Conservation (phyloP, 2,329 filamentous ascomycete genomes). For the Penicillium italicum region DNA sequence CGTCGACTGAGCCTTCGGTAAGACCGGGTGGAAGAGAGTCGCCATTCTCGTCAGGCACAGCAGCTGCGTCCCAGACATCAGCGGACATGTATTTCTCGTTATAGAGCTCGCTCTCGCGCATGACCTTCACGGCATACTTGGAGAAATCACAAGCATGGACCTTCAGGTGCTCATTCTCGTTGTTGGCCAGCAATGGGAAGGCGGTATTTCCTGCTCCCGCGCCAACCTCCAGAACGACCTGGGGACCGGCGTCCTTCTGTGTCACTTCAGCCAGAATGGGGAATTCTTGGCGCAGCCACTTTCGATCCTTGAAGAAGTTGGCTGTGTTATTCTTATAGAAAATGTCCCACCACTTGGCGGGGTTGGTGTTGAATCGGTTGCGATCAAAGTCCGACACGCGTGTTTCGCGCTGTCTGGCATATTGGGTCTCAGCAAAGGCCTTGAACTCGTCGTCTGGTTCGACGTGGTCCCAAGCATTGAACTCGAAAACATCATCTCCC, state of each 20-base stretch:
- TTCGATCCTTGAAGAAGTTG: slow-evolving; percentile 98
- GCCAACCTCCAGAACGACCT: slow-evolving; percentile 80
- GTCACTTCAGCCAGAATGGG: slow-evolving; percentile 78
- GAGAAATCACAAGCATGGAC: slow-evolving; percentile 96
- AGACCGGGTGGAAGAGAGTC: slow-evolving; percentile 68
- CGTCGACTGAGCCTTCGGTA: slow-evolving; percentile 74
- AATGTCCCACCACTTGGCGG: slow-evolving; percentile 94
- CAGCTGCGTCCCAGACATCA: slow-evolving; percentile 90
- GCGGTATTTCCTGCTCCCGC: slow-evolving; percentile 95
- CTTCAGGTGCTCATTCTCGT: slow-evolving; percentile 75
- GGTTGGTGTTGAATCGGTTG: slow-evolving; percentile 79
- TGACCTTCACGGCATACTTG: slow-evolving; percentile 89
- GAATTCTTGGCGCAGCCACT: slow-evolving; percentile 96
- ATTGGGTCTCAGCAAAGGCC: slow-evolving; percentile 80
- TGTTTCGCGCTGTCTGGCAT: slow-evolving; percentile 74
- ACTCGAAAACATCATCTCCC: slow-evolving; percentile 87
- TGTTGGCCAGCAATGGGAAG: slow-evolving; percentile 81
- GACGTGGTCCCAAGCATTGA: slow-evolving; percentile 99
- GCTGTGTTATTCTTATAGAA: slow-evolving; percentile 98
- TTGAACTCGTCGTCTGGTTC: slow-evolving; percentile 86
- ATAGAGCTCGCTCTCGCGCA: slow-evolving; percentile 76
- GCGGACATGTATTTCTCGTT: slow-evolving; percentile 69
- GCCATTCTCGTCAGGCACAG: slow-evolving; percentile 50
- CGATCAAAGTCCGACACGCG: slow-evolving; percentile 94
- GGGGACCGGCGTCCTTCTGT: slow-evolving; percentile 62